These are phyloP conservation scores for Scenedesmus sp. DNA, from an alignment of 163 green algal genomes.

Conservation along the genomic window DNA sequence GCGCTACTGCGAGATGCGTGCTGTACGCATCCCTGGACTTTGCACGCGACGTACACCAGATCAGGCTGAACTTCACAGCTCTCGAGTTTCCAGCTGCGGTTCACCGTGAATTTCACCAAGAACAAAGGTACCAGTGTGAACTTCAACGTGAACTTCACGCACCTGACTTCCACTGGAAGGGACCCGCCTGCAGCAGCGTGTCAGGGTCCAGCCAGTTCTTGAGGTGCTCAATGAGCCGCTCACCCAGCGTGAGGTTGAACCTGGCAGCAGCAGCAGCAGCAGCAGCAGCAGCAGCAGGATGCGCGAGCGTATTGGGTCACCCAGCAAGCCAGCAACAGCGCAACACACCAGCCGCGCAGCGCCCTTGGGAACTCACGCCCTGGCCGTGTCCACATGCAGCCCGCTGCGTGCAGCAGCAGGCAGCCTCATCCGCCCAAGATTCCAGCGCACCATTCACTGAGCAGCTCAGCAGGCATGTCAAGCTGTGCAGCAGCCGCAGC, in stretches of 20 bases:
- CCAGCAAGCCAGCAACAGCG: neutral
- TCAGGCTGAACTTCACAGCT: too few species aligned
- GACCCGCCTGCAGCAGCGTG: conserved; percentile 52
- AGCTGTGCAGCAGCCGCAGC: conserved; percentile 80
- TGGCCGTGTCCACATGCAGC: too few species aligned
- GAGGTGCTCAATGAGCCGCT: conserved; percentile 96
- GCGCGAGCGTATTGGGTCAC: too few species aligned
- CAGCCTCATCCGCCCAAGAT: too few species aligned
- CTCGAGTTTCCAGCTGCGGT: too few species aligned
- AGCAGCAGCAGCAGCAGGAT: conserved; percentile 80
- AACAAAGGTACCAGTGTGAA: too few species aligned
- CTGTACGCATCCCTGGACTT: too few species aligned
- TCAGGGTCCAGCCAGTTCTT: conserved; percentile 89
- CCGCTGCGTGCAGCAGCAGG: too few species aligned
- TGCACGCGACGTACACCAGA: too few species aligned
- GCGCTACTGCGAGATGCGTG: neutral
- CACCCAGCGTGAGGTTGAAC: conserved; percentile 95
- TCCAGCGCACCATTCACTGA: neutral
- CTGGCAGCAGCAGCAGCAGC: conserved; percentile 72
- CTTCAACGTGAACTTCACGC: conserved; percentile 51
- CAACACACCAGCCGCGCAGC: neutral
- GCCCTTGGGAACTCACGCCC: too few species aligned
- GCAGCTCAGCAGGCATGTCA: conserved; percentile 48
- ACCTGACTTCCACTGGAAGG: conserved; percentile 55
- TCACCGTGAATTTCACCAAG: too few species aligned